Evolutionary conservation across 1,139 yeast species (phyloP), one percentile per base, ranked within the genome.

Genomic region (Debaryomyces coudertii): DNA sequence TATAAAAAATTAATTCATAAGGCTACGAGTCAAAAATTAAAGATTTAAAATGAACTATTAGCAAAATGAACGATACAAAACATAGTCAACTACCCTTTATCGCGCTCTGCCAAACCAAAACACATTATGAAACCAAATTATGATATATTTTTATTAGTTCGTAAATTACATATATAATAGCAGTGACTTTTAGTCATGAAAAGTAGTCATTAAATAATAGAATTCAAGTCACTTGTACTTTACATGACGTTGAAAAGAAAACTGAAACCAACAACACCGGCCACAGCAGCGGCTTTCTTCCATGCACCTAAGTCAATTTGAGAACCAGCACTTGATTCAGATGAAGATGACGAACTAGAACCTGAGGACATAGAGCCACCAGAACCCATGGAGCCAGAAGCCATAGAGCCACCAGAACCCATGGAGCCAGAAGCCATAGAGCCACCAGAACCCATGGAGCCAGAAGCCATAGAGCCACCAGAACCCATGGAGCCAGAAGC

Each of bases 201-300:
- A 22, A n/a, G 14, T n/a, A n/a, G 18, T 35, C 28, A 35, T 35
- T 35, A 35, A 35, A 23, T 22, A 22, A 35, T 16, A 9, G 27
- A 14, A 20, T 22, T 35, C 25, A 20, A 33, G 28, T 22, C 18
- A 23, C 12, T 9, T 18, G 15, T 37, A 27, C 23, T 11, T 60
- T 64, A 71, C 55, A 63, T 48, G 45, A 69, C 47, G 58, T 69
- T 70, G 53, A 69, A 59, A 36, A 72, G 44, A 53, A 73, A 69
- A 36, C 76, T 64, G 51, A 63, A 50, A 38, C 76, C 77, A 47
- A 74, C 63, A 45, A 74, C 46, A 45, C 70, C 72, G 40, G 68
- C 71, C 36, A 74, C 63, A 18, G 68, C 68, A 43, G 63, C 62
- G 30, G 74, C 66, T 58, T 61, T 69, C 62, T 74, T 74, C 79